Evolutionary conservation across 2,329 filamentous ascomycete genomes (phyloP), one percentile per base, ranked within the genome.

Genomic region (Paecilomyces formosus): DNA sequence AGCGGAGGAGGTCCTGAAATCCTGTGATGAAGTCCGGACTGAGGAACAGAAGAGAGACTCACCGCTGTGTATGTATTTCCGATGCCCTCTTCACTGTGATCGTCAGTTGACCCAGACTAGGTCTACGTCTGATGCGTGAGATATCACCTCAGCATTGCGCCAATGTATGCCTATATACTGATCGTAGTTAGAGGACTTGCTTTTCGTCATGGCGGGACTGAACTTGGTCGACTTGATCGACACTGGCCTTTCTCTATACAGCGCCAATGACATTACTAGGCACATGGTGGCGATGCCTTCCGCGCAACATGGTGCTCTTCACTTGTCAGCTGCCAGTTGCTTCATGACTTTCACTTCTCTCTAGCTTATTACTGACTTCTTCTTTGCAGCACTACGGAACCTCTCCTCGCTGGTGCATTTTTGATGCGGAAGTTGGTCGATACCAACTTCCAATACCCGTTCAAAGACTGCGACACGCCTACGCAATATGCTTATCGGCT

Each of bases 151-250:
- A 24, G n/a, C 35, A 55, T 11, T 33, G 6, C n/a, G 13, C 12
- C 26, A 28, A 58, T 55, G 61, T 45, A 63, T 49, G 50, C 50
- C 54, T 26, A 28, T 54, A n/a, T 39, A 31, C 31, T 57, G 24
- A 56, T 50, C 45, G 21, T 53, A 33, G 26, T 1, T 54, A 75
- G 73, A 72, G 59, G 73, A 75, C 52, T 68, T 68, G 0, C 67
- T 75, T 3, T 74, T 66, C 58, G 68, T 72, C 5, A 72, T 75
- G 68, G 64, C 72, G 11, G 73, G 72, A 6, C 59, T 75, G 4
- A 69, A 69, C 5, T 63, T 75, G 11, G 66, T 74, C 2, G 70
- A 74, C 2, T 62, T 68, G 49, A 64, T 69, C 21, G 64, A 63
- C 26, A 70, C 73, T n/a, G 63, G 68, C 31, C 35, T 45, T 45